A percentile compares a stretch with the other conserved stretches of the same genome.
These are phyloP conservation scores for Poa annua DNA, from an alignment of 176 grass and related monocot genomes.

Conservation along the genomic window DNA sequence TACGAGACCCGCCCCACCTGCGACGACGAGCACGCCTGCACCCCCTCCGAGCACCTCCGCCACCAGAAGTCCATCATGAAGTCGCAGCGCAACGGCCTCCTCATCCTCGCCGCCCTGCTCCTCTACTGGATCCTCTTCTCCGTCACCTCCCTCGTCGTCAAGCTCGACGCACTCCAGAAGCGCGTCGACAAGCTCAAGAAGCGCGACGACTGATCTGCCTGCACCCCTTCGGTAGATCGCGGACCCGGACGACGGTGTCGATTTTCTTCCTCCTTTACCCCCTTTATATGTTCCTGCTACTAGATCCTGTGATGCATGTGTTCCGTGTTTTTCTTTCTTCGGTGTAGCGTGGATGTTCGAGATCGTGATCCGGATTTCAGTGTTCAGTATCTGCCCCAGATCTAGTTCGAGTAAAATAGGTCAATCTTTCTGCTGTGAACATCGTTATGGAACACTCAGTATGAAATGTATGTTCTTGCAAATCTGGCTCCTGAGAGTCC, in stretches of 20 bases:
- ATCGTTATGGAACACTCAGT: slow-evolving; percentile 17
- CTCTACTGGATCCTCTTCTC: slow-evolving; percentile 96
- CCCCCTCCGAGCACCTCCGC: slow-evolving; percentile 85
- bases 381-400: slow-evolving; percentile 24
- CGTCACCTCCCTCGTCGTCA: slow-evolving; percentile 74
- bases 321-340: not conserved
- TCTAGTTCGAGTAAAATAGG: slow-evolving; percentile 32
- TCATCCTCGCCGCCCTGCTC: slow-evolving; percentile 83
- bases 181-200: slow-evolving; percentile 86
- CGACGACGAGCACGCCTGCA: slow-evolving; percentile 77
- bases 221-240: not conserved
- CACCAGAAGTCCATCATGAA: slow-evolving; percentile 99
- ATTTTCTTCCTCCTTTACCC: not conserved
- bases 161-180: slow-evolving; percentile 72
- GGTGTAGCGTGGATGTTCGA: slow-evolving; percentile 22
- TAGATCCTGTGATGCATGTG: not conserved
- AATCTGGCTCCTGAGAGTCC: not conserved
- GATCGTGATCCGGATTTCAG: slow-evolving; percentile 32
- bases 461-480: no score
- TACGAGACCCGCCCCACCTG: slow-evolving; percentile 89
- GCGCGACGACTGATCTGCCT: slow-evolving; percentile 60
- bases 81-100: slow-evolving; percentile 91
- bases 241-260: not conserved
- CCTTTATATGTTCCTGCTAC: not conserved
- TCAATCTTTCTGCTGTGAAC: not conserved